These are phyloP conservation scores for Eucalyptus cladocalyx DNA, from an alignment of 345 rosid genomes.

Conservation along the genomic window DNA sequence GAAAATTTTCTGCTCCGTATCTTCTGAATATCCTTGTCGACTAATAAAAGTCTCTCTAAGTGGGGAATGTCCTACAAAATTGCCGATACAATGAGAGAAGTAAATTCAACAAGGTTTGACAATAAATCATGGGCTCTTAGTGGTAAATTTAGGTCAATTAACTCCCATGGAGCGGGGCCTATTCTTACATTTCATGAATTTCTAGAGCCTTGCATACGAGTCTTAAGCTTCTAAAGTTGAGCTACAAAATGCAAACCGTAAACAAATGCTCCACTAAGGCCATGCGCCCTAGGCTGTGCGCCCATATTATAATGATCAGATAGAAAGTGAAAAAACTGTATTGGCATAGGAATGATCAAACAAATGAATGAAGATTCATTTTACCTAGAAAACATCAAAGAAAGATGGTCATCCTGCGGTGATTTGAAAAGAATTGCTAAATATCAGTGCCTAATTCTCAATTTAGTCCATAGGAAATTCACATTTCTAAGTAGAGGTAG, in stretches of 20 bases:
- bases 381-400: not conserved
- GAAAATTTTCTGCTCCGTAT: accelerated
- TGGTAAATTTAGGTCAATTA: accelerated
- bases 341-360: not conserved
- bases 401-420: accelerated
- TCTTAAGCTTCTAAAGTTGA: not conserved
- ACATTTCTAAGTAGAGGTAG: no score
- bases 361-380: not conserved
- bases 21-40: accelerated
- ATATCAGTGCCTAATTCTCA: no score
- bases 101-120: not conserved
- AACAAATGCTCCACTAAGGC: not conserved
- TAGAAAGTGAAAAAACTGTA: not conserved
- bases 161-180: not conserved
- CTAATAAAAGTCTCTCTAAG: not conserved
- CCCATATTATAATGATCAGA: not conserved
- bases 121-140: not conserved
- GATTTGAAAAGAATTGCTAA: not conserved
- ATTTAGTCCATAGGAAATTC: no score
- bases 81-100: not conserved
- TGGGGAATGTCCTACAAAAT: not conserved
- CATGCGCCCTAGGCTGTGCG: accelerated
- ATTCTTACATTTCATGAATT: not conserved
- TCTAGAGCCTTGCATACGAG: no score
- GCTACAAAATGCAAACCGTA: not conserved